Base-by-base conservation (phyloP, 164 flowering plant species). In the Stephania yunnanensis region DNA sequence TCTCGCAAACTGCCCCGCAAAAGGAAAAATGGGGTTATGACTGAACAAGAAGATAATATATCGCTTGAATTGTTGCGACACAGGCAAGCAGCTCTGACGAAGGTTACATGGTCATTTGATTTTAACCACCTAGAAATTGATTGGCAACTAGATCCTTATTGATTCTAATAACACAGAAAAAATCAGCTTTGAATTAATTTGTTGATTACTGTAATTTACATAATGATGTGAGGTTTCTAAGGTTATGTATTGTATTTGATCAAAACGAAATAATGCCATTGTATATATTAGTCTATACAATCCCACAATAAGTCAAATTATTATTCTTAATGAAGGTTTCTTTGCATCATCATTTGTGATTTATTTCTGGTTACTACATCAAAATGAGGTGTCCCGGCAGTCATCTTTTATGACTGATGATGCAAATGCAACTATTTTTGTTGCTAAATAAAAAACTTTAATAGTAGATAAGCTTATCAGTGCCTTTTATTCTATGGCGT, bases 21-120 rank as follows among this genome's bases (percentile, higher is more conserved):
- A 73, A 80, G 74, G 77, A 81, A 76, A 55, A 71, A 52, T 30
- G 79, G 73, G 12, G 82, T 64, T 25, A 15, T 9, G 12, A 75
- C 44, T 9, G 68, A 75, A 48, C 72, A 77, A 71, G 74, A 13
- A n/a, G 86, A 82, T 6, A 76, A 82, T 64, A 69, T 19, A 7
- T 80, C 86, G 2, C 78, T 73, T 71, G 58, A 20, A 30, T 73
- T 89, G 73, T 75, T 89, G 76, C 87, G 79, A 68, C 95, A 85
- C 84, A 86, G 92, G 84, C 76, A 85, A 70, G 83, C 79, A 71
- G 89, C 95, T 79, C 76, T 91, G 20, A 72, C 75, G 44, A 82
- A 76, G 79, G 85, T 87, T 36, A 77, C 74, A 76, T 75, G 81
- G 74, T 83, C 76, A 36, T 55, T 84, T 50, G 85, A 85, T 76